Percentiles rank a stretch among this genome's conserved stretches.
Conservation (phyloP, 768 basidiomycete species). For the Russula virescens region DNA sequence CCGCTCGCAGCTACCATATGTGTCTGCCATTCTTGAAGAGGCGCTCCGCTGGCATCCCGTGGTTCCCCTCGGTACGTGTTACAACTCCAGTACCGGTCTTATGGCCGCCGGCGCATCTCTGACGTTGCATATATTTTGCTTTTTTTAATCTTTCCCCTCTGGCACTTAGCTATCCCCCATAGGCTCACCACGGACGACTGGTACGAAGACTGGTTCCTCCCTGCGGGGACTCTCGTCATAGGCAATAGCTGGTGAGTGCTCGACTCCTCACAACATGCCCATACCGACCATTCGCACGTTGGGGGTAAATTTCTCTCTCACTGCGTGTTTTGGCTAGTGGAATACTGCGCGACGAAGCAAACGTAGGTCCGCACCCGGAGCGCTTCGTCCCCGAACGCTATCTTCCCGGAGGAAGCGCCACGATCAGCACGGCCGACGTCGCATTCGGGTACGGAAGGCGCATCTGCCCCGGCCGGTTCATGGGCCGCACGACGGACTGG, state of each 20-base stretch:
- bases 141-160: neutral
- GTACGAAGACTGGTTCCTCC: conserved; percentile 24
- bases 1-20: conserved; percentile 22
- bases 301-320: too few relatives aligned
- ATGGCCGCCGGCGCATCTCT: too few relatives aligned
- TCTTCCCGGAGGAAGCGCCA: neutral
- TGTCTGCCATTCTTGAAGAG: conserved; percentile 27
- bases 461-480: conserved; percentile 28
- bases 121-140: neutral
- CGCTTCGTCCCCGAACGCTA: conserved; percentile 3
- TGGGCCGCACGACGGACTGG: conserved; percentile 36
- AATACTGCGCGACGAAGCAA: conserved; percentile 22
- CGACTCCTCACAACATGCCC: too few relatives aligned
- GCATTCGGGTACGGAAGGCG: conserved; percentile 8
- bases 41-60: conserved; percentile 24
- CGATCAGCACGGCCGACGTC: neutral
- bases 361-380: conserved; percentile 2
- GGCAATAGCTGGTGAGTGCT: conserved; percentile 21
- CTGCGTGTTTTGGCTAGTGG: neutral
- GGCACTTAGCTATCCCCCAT: neutral
- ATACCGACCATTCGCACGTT: too few relatives aligned
- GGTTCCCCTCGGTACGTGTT: conserved; percentile 15
- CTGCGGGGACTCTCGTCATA: conserved; percentile 24
- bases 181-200: conserved; percentile 22
- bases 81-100: too few relatives aligned